Conservation (phyloP, 2,329 filamentous ascomycete species). For the Stylonectria norvegica region DNA sequence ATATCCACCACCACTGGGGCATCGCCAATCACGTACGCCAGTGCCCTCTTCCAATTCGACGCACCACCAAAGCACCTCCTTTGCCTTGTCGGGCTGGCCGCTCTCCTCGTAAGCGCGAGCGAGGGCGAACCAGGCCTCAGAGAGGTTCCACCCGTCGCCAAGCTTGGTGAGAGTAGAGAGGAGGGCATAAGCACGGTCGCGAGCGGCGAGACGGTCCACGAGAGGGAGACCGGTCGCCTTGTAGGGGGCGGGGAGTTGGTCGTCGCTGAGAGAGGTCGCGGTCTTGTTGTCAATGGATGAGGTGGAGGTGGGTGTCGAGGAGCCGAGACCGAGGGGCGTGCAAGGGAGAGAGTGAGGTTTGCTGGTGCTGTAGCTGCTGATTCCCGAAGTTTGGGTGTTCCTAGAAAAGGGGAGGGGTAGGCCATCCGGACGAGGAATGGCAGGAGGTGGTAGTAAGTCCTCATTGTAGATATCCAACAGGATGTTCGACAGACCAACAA, state of each 20-base stretch:
- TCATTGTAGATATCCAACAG: constrained; percentile 81
- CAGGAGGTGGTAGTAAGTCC: constrained; percentile 57
- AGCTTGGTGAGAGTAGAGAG: constrained; percentile 80
- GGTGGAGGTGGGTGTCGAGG: constrained; percentile 21
- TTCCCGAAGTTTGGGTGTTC: neutral
- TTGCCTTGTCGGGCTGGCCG: constrained; percentile 80
- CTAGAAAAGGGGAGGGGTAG: constrained; percentile 4
- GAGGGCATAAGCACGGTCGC: constrained; percentile 83
- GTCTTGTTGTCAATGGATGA: constrained; percentile 11
- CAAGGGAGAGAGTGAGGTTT: constrained; percentile 35
- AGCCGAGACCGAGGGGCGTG: constrained; percentile 46
- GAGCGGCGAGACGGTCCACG: constrained; percentile 79
- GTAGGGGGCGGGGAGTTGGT: constrained; percentile 49
- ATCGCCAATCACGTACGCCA: constrained; percentile 75
- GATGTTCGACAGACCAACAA: constrained; percentile 78
- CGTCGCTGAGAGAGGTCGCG: constrained; percentile 29
- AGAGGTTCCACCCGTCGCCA: constrained; percentile 83
- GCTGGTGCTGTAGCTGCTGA: constrained; percentile 2
- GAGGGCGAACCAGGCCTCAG: constrained; percentile 89
- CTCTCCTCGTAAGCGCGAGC: constrained; percentile 85
- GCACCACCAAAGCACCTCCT: constrained; percentile 95
- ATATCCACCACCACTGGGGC: constrained; percentile 64
- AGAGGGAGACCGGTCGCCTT: constrained; percentile 63
- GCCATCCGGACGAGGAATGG: constrained; percentile 45
- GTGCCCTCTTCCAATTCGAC: constrained; percentile 87